Evolutionary conservation across 305 asterid genomes (phyloP).

Genomic region (Rubia occidens): DNA sequence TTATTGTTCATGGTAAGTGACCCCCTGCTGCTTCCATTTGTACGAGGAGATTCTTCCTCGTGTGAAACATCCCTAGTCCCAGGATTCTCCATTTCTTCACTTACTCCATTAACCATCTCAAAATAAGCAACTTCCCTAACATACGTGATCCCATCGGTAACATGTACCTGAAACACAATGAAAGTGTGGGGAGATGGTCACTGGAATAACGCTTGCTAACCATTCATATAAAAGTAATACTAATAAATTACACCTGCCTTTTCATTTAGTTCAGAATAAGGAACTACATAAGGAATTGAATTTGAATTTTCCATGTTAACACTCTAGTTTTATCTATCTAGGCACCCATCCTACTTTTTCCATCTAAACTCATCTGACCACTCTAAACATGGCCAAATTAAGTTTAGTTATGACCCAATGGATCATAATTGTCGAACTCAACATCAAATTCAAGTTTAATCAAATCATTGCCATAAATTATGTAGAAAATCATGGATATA

Average conservation of each 20-base stretch:
- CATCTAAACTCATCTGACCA: not conserved
- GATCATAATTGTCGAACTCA: not conserved
- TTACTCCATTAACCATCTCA: constrained; percentile 29
- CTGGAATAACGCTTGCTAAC: not conserved
- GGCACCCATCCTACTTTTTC: not conserved
- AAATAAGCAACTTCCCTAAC: constrained; percentile 38
- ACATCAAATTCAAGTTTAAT: not conserved
- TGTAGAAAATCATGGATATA: not conserved
- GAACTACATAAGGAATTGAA: not conserved
- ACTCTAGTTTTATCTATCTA: not conserved
- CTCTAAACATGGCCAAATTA: not conserved
- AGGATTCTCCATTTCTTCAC: constrained; percentile 5
- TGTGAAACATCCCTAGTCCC: constrained; percentile 13
- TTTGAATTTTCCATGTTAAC: not conserved
- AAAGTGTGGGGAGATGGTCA: not conserved
- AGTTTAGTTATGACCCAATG: constrained; percentile 1
- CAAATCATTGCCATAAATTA: not conserved
- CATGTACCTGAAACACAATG: constrained; percentile 41
- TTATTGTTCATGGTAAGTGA: constrained; percentile 31
- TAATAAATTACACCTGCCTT: not conserved
- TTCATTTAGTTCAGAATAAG: not conserved
- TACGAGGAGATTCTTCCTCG: constrained; percentile 15
- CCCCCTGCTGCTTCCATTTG: constrained; percentile 14
- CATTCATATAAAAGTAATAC: not conserved
- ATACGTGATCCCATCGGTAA: constrained; percentile 65